These are phyloP conservation scores for Auriculariales sp. DNA, from an alignment of 768 basidiomycete genomes.

Conservation along the genomic window DNA sequence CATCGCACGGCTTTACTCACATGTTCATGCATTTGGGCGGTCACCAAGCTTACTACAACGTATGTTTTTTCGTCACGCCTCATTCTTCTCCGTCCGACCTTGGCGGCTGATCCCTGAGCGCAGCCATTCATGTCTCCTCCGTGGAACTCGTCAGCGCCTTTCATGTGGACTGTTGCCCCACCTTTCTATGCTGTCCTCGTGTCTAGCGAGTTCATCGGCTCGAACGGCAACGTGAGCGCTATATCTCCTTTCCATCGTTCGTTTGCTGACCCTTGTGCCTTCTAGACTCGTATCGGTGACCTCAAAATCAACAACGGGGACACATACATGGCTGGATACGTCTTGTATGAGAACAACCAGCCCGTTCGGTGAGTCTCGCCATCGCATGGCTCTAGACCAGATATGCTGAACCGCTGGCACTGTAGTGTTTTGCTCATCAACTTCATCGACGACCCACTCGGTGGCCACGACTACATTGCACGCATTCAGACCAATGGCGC, in stretches of 20 bases:
- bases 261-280: too few species aligned
- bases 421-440: conserved; percentile 49
- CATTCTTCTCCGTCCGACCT: not conserved
- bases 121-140: conserved; percentile 29
- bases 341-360: conserved; percentile 55
- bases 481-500: conserved; percentile 28
- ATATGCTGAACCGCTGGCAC: conserved; percentile 43
- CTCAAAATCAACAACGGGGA: conserved; percentile 34
- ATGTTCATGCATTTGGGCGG: conserved; percentile 45
- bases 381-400: conserved; percentile 63
- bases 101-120: not conserved
- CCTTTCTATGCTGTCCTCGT: conserved; percentile 62
- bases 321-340: conserved; percentile 48
- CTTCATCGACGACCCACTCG: conserved; percentile 46
- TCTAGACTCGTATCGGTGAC: conserved; percentile 60
- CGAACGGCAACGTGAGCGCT: conserved; percentile 40
- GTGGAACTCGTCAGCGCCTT: conserved; percentile 35
- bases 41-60: conserved; percentile 51
- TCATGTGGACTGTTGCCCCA: conserved; percentile 58
- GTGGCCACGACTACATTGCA: conserved; percentile 37
- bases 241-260: too few species aligned
- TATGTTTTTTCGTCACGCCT: conserved; percentile 13
- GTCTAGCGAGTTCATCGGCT: conserved; percentile 57
- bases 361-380: too few species aligned
- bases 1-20: conserved; percentile 36